A percentile compares a stretch with the other conserved stretches of the same genome.
Evolutionary conservation across 306 rosid genomes (phyloP).

Genomic region (Ziziphus jujuba): DNA sequence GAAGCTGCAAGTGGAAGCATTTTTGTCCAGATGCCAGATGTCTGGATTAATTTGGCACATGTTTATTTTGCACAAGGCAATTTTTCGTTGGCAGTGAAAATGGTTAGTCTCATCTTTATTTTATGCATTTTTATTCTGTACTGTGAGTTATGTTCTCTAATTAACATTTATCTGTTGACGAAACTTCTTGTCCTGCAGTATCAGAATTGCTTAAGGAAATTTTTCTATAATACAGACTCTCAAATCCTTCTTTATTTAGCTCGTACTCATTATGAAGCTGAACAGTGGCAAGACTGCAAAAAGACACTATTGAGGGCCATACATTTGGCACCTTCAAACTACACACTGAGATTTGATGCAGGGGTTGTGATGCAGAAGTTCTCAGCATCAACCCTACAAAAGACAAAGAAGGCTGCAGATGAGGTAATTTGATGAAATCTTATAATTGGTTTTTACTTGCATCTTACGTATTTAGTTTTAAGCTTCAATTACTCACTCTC

Average conservation of each 20-base stretch:
- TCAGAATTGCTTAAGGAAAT: constrained; percentile 97
- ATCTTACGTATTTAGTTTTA: not conserved
- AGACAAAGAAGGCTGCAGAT: constrained; percentile 91
- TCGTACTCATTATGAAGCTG: constrained; percentile 95
- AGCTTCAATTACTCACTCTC: not conserved
- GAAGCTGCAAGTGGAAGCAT: constrained; percentile 99
- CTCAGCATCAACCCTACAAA: constrained; percentile 90
- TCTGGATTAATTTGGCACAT: constrained; percentile 97
- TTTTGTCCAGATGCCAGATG: constrained; percentile 99
- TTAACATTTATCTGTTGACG: constrained; percentile 30
- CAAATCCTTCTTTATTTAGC: constrained; percentile 95
- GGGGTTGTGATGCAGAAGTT: constrained; percentile 98
- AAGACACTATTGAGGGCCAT: constrained; percentile 89
- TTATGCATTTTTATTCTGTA: constrained; percentile 15
- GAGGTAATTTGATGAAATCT: constrained; percentile 52
- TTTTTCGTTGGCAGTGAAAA: constrained; percentile 91
- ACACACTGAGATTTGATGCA: constrained; percentile 94
- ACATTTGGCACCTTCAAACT: constrained; percentile 96
- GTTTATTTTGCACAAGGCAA: constrained; percentile 98
- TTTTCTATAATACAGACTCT: constrained; percentile 85
- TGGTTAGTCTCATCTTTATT: constrained; percentile 53
- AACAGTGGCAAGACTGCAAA: constrained; percentile 99
- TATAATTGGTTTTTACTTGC: constrained; percentile 3
- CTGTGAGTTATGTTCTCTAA: constrained; percentile 13
- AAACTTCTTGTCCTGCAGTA: constrained; percentile 64